Percentiles rank a stretch among this genome's conserved stretches.
These are phyloP conservation scores for Teunomyces barrocoloradensis DNA, from an alignment of 805 yeast species.

Conservation along the genomic window DNA sequence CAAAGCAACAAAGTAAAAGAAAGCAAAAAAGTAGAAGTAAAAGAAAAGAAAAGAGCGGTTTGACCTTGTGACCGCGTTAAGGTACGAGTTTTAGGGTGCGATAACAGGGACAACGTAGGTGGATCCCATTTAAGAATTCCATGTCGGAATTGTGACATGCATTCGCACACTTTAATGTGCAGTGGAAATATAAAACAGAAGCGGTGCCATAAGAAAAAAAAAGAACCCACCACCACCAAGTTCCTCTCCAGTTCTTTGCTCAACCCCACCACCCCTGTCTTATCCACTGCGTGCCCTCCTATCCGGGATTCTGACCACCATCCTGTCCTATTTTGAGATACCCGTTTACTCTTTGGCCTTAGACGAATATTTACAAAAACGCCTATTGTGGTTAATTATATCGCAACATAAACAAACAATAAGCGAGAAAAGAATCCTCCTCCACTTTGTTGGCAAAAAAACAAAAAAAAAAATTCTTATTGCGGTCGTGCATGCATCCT, in stretches of 20 bases:
- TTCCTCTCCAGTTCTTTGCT: background rate
- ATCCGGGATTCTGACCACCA: too few species aligned
- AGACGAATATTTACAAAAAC: slow-evolving; percentile 3
- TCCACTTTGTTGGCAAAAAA: background rate
- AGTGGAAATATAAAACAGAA: background rate
- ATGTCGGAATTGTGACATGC: background rate
- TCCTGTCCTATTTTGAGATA: background rate
- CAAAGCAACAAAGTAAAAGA: background rate
- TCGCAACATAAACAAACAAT: background rate
- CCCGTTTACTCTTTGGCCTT: background rate
- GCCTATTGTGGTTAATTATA: slow-evolving; percentile 1
- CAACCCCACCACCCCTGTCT: too few species aligned
- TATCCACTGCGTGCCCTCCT: too few species aligned
- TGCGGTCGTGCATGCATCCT: slow-evolving; percentile 1
- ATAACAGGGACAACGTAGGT: background rate
- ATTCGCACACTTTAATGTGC: background rate
- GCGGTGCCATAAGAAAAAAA: too few species aligned
- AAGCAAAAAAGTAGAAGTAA: too few species aligned
- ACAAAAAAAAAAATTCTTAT: background rate
- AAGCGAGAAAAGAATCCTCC: background rate
- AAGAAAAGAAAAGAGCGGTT: background rate
- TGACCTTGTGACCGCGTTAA: background rate
- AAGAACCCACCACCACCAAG: too few species aligned
- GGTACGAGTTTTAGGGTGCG: background rate
- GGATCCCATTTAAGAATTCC: background rate